A percentile compares a stretch with the other conserved stretches of the same genome.
phyloP scores from a whole-genome alignment of 129 eudicot species.

The Artemisia annua region DNA sequence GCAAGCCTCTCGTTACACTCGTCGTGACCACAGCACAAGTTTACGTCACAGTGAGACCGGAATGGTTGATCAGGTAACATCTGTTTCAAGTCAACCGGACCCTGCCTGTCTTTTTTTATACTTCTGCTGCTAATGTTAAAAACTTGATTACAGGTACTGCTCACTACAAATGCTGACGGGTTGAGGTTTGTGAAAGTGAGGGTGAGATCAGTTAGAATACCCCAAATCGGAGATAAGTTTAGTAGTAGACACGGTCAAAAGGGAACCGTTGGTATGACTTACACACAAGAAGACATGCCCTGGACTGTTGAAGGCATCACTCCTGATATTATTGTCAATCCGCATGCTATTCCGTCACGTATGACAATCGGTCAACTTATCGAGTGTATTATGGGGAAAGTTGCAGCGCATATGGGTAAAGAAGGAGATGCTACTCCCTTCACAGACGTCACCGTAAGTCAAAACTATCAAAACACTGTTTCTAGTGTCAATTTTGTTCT shows the following conservation, averaged over 20 bases:
- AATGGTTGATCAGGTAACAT: constrained; percentile 82
- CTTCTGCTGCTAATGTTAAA: background rate
- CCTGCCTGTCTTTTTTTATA: background rate
- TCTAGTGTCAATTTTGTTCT: background rate
- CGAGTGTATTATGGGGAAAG: constrained; percentile 96
- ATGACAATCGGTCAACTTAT: constrained; percentile 98
- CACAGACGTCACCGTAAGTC: constrained; percentile 84
- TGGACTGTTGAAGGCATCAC: constrained; percentile 90
- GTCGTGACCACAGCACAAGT: constrained; percentile 89
- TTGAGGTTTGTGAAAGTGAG: constrained; percentile 90
- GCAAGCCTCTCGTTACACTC: constrained; percentile 76
- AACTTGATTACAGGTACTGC: constrained; percentile 41
- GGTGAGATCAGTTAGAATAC: constrained; percentile 86
- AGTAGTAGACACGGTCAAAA: constrained; percentile 97
- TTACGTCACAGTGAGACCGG: constrained; percentile 96
- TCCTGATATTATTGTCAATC: constrained; percentile 91
- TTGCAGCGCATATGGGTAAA: constrained; percentile 97
- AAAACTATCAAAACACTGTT: background rate
- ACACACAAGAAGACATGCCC: constrained; percentile 98
- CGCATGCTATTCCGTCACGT: constrained; percentile 96
- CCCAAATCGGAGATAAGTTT: constrained; percentile 94
- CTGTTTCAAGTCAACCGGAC: background rate
- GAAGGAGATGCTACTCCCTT: constrained; percentile 99
- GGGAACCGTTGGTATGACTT: constrained; percentile 97
- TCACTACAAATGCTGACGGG: constrained; percentile 94